These are phyloP conservation scores for Ustilago xerochloae DNA, from an alignment of 1,284 basidiomycete species.

Conservation along the genomic window DNA sequence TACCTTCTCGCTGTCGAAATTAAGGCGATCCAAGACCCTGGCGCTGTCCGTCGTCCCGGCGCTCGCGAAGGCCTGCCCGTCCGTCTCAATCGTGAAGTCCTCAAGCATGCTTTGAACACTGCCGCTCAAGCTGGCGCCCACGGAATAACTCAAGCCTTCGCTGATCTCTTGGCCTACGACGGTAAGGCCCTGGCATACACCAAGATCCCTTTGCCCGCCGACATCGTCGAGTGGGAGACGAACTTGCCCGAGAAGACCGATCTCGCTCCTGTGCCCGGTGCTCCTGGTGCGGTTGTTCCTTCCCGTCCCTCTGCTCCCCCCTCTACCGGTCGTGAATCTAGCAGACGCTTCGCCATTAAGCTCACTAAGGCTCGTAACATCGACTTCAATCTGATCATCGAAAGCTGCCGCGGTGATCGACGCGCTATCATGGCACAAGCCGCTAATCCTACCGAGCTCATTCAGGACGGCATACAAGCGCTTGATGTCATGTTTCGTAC, in stretches of 20 bases:
- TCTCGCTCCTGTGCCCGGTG: constrained; percentile 18
- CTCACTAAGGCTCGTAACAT: constrained; percentile 30
- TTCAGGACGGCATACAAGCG: constrained; percentile 37
- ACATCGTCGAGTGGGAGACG: constrained; percentile 22
- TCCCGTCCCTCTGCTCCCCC: constrained; percentile 4
- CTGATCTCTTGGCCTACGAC: constrained; percentile 32
- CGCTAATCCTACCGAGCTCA: constrained; percentile 34
- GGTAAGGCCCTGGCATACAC: constrained; percentile 40
- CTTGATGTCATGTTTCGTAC: constrained; percentile 41
- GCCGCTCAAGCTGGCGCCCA: constrained; percentile 2
- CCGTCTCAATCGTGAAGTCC: constrained; percentile 17
- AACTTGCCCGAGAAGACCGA: constrained; percentile 34
- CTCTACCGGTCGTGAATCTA: neutral
- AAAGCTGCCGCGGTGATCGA: constrained; percentile 36
- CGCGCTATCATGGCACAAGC: constrained; percentile 35
- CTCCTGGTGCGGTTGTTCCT: constrained; percentile 16
- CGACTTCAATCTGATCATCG: constrained; percentile 25
- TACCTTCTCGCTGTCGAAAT: constrained; percentile 49
- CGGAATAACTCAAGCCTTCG: constrained; percentile 34
- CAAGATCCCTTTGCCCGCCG: constrained; percentile 2
- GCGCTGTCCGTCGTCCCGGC: neutral
- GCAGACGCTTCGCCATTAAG: constrained; percentile 38
- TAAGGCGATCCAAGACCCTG: constrained; percentile 20
- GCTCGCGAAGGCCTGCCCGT: constrained; percentile 17
- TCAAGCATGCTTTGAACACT: constrained; percentile 11